Base-by-base conservation (phyloP, 345 rosid species). In the Nasturtium officinale region DNA sequence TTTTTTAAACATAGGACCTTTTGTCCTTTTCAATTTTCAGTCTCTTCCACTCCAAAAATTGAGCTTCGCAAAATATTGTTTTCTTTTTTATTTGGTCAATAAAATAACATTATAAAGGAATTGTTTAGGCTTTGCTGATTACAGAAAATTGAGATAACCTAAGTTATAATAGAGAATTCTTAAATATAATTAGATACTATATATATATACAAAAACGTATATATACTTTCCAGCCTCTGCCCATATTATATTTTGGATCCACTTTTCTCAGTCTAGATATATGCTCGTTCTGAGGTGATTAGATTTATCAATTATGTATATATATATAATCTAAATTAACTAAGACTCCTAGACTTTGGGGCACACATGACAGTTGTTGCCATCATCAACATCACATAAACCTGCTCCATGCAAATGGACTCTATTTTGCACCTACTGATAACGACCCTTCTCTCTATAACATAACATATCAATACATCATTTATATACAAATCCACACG, bases 341-440 rank as follows among this genome's bases (percentile, higher is more conserved):
- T 9, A 76, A 76, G 61, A 70, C 65, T 64, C 87, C 83, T 85
- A 69, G 73, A 79, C 81, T 73, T 64, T 70, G 77, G 86, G 84
- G 84, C 73, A 73, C 55, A 82, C 33, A 82, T 77, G 84, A 74
- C 82, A 79, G 83, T 81, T 82, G 86, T 77, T 79, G 74, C 76
- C 79, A 80, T 80, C 67, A 81, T 79, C 78, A 75, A 60, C 80
- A 76, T 77, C 61, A 35, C 73, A 72, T 81, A 76, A 69, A 77
- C 66, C 80, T 70, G 67, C 83, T 75, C 76, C 78, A 56, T 70
- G 85, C 67, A 79, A 80, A 79, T 61, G 66, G 79, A 78, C 84
- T 69, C 79, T 81, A 83, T 83, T 74, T 65, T 50, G 67, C 73
- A 74, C 72, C 72, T 66, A 66, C 72, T 78, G 86, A 84, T 82